Percentiles rank a stretch among this genome's conserved stretches.
These are phyloP conservation scores for Raphanus hybrid DNA, from an alignment of 441 rosid genomes.

Conservation along the genomic window DNA sequence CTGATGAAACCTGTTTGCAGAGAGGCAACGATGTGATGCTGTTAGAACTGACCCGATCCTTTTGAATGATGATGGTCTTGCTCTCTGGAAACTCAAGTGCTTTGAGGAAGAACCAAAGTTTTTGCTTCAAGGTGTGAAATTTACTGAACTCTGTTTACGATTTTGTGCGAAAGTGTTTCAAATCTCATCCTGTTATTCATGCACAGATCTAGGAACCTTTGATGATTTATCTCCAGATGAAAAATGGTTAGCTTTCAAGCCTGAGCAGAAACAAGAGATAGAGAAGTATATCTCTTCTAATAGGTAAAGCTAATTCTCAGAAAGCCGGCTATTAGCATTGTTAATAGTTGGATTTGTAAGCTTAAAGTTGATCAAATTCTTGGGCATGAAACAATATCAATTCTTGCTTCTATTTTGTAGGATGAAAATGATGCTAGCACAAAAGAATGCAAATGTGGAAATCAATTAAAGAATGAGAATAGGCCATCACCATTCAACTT, in stretches of 20 bases:
- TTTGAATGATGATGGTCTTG: constrained; percentile 51
- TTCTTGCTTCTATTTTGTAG: constrained; percentile 12
- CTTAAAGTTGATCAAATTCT: not conserved
- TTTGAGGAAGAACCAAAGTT: constrained; percentile 47
- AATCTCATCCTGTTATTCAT: not conserved
- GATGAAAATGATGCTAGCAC: constrained; percentile 6
- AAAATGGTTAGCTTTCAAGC: constrained; percentile 69
- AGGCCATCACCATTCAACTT: not conserved
- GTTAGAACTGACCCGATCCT: constrained; percentile 69
- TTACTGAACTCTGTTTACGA: not conserved
- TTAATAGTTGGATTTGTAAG: not conserved
- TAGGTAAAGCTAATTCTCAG: constrained; percentile 40
- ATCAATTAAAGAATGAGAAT: constrained; percentile 3
- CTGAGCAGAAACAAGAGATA: constrained; percentile 60
- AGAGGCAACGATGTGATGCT: constrained; percentile 64
- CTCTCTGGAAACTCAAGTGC: constrained; percentile 70
- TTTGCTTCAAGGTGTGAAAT: constrained; percentile 71
- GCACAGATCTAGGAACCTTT: constrained; percentile 53
- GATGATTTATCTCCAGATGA: constrained; percentile 49
- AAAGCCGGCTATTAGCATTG: not conserved
- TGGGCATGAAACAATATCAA: constrained; percentile 1
- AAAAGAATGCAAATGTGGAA: constrained; percentile 6
- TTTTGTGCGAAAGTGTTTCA: not conserved
- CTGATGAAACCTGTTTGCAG: constrained; percentile 39
- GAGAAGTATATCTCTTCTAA: constrained; percentile 65